Conservation (phyloP, 805 yeast species). For the Yamadazyma olivae region DNA sequence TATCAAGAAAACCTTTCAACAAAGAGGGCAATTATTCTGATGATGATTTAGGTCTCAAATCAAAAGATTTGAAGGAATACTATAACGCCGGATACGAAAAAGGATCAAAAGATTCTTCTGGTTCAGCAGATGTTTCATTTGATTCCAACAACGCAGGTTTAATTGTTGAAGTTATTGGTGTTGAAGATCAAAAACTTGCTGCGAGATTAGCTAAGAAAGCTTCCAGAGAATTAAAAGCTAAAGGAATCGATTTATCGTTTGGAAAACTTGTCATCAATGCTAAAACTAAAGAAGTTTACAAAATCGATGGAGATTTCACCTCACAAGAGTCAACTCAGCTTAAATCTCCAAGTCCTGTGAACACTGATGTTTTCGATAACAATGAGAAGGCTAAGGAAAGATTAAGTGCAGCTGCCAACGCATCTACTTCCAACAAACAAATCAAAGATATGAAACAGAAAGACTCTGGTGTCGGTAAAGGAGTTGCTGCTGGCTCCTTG, state of each 20-base stretch:
- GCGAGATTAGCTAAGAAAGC: conserved; percentile 30
- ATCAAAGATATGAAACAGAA: neutral
- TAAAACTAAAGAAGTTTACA: conserved; percentile 30
- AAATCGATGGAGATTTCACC: conserved; percentile 12
- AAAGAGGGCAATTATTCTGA: conserved; percentile 5
- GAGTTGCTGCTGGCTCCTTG: conserved; percentile 15
- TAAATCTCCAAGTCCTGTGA: neutral
- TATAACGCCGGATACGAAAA: conserved; percentile 9
- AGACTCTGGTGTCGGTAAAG: conserved; percentile 20
- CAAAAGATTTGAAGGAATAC: conserved; percentile 1
- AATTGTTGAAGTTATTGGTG: conserved; percentile 35
- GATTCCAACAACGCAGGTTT: conserved; percentile 3
- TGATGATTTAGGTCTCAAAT: conserved; percentile 1
- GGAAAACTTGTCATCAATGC: conserved; percentile 34
- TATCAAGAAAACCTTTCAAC: conserved; percentile 7
- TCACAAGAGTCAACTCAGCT: conserved; percentile 1
- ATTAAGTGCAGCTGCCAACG: conserved; percentile 1
- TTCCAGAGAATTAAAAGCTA: conserved; percentile 23
- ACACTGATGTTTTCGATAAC: neutral
- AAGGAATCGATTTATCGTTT: conserved; percentile 31
- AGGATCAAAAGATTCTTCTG: conserved; percentile 1
- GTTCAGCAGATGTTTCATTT: neutral
- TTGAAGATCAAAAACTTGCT: conserved; percentile 25
- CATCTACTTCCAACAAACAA: conserved; percentile 1
- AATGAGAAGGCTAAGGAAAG: conserved; percentile 2